Evolutionary conservation across 106 monocot genomes (phyloP).

Genomic region (Allium cepa): DNA sequence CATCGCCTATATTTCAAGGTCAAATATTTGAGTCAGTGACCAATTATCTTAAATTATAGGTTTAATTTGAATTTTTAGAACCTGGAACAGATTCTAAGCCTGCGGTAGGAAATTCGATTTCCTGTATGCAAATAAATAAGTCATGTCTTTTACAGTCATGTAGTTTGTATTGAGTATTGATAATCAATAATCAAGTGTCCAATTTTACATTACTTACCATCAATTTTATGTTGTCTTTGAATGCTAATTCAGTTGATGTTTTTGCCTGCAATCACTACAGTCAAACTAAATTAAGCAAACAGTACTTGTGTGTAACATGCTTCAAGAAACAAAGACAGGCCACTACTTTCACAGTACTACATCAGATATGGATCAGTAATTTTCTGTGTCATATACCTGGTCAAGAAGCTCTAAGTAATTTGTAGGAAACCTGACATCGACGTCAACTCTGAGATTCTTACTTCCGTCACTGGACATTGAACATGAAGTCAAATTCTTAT

Average conservation of each 20-base stretch:
- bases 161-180: background rate
- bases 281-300: conserved; percentile 13
- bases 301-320: background rate
- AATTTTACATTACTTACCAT: conserved; percentile 44
- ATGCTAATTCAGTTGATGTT: conserved; percentile 58
- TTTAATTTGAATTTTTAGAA: conserved; percentile 4
- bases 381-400: conserved; percentile 20
- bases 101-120: conserved; percentile 93
- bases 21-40: background rate
- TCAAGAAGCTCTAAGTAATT: conserved; percentile 51
- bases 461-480: conserved; percentile 8
- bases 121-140: conserved; percentile 29
- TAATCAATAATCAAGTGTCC: background rate
- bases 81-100: conserved; percentile 94
- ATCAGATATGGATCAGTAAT: background rate
- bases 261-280: conserved; percentile 72
- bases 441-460: background rate
- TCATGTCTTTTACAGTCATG: no score
- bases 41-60: no score
- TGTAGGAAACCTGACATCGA: conserved; percentile 34
- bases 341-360: no score
- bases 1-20: conserved; percentile 48
- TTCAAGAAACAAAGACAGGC: no score
- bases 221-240: conserved; percentile 62
- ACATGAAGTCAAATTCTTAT: background rate